Evolutionary conservation across 805 yeast species (phyloP).

Genomic region (Myxozyma neotropica): DNA sequence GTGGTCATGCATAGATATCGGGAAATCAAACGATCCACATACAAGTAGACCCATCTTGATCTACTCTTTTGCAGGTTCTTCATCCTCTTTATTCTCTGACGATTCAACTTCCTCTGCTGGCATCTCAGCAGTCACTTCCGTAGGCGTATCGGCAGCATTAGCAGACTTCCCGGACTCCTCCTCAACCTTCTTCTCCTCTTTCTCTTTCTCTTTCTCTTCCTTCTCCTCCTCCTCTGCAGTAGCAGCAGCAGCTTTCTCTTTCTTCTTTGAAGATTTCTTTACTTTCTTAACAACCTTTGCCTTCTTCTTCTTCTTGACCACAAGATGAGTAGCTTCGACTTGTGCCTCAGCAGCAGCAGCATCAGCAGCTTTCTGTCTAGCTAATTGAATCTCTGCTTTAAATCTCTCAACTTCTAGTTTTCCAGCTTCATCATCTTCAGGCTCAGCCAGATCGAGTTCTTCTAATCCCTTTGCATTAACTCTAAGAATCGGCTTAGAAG

Average conservation of each 20-base stretch:
- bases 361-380: constrained; percentile 27
- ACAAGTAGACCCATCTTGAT: no score
- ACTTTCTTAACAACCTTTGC: constrained; percentile 28
- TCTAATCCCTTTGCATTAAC: constrained; percentile 32
- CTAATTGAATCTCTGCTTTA: constrained; percentile 28
- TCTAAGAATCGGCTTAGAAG: constrained; percentile 15
- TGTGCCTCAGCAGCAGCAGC: constrained; percentile 24
- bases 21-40: no score
- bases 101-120: neutral
- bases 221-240: neutral
- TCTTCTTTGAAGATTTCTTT: constrained; percentile 22
- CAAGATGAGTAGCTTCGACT: constrained; percentile 22
- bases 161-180: neutral
- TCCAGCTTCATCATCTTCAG: constrained; percentile 29
- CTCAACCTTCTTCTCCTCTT: neutral
- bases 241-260: constrained; percentile 2
- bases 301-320: constrained; percentile 31
- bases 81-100: neutral
- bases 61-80: no score
- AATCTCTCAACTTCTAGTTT: constrained; percentile 27
- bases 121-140: neutral
- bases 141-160: neutral
- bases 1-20: no score
- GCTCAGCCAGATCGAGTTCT: constrained; percentile 25
- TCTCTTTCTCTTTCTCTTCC: neutral